Base-by-base conservation (phyloP, 768 basidiomycete genomes). In the Psilocybe cyanescens region DNA sequence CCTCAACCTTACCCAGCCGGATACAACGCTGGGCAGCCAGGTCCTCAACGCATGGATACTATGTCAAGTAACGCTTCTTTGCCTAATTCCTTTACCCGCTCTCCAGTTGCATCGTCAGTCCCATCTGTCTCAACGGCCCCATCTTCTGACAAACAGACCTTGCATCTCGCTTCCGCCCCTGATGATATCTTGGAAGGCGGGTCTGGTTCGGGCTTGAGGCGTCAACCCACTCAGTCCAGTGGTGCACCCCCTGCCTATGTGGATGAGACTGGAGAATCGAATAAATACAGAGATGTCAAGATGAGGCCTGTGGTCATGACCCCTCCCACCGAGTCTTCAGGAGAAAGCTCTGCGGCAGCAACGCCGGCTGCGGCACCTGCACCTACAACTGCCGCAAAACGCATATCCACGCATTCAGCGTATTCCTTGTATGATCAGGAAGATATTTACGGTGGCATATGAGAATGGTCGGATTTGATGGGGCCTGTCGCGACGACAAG, bases 391-490 rank as follows among this genome's bases (percentile, higher is more conserved):
- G 48, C 33, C n/a, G 48, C 44, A 8, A 61, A 59, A 52, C 62
- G 64, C 14, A 47, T 47, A 12, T 67, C 68, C 24, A 17, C 61
- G 17, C 45, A 59, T 17, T 55, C 66, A 11, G 24, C 63, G 24
- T 57, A 66, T 37, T 63, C 69, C n/a, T 31, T 70, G 19, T 70
- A 70, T 44, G 63, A 67, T 51, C 60, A 63, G 3, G 64, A 65
- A 17, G 67, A 70, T 64, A 68, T 58, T 8, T 70, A 70, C 62
- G 71, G 71, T 29, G 71, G 71, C 31, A 69, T 70, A 46, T 72
- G 66, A 61, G 33, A 30, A 8, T 12, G 8, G 33, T 28, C 19
- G 6, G 6, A 8, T 55, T 37, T 4, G 33, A 19, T 8, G 45
- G 47, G 28, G 30, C 31, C 44, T 52, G 8, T 24, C 45, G 4